Base-by-base conservation (phyloP, 495 filamentous ascomycete species). In the Trichoderma erinaceum region DNA sequence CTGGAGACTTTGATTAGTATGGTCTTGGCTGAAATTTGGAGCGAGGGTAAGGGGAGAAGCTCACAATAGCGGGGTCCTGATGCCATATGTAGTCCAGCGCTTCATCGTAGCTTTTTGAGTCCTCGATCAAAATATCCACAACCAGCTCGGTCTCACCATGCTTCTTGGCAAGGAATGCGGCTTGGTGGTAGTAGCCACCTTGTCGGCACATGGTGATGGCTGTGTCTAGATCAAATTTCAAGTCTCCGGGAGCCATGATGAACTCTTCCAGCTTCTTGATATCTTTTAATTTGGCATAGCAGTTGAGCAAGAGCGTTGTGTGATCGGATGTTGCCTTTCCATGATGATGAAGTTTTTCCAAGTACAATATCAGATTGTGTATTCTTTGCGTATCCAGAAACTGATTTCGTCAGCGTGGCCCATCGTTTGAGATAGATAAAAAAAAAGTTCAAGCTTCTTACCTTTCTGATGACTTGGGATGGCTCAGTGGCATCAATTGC, bases 171-270 rank as follows among this genome's bases (percentile, higher is more conserved):
- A 99, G 84, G 73, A 95, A 98, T 2, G 95, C 96, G 10, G 95
- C 95, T 79, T 99, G 95, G 69, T 97, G 92, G 74, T 89, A 94
- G 75, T 99, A 99, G n/a, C 96, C 93, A 27, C 93, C 96, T 79
- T 99, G 95, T 21, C 96, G 87, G 72, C 95, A 99, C 95, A 99
- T 98, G 5, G 89, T 87, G 65, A 98, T 99, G 3, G 96, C 96
- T 8, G 96, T 99, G 69, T 98, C 95, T 10, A 98, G 81, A 78
- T 99, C 95, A 76, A 99, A 98, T 71, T 95, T 97, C 43, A 96
- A 84, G 73, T 97, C 94, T 2, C 92, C 93, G 3, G 92, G 92
- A 56, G 93, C 92, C 74, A 96, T 96, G 76, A 99, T 99, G 70
- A 99, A 99, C 65, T 90, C 89, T 71, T 98, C 93, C 18, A 99